Evolutionary conservation across 441 rosid genomes (phyloP), one percentile per base, ranked within the genome.

Genomic region (Bocquillonia castaneifolia): DNA sequence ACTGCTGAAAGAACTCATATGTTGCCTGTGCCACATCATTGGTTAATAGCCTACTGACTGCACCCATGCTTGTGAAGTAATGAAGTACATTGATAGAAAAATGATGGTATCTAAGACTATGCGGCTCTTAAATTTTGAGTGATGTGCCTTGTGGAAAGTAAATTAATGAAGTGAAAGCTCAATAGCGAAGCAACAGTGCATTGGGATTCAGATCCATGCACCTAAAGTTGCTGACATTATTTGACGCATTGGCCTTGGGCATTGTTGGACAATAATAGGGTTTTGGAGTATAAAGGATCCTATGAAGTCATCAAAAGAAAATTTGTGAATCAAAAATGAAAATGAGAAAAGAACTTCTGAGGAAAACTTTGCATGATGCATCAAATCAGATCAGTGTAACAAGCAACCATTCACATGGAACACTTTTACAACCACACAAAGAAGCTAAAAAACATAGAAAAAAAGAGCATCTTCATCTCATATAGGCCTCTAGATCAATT

Each of bases 31-130:
- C 18, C 32, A 51, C 31, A 34, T 51, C 45, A 51, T 53, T 5
- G 25, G 20, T 13, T 28, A 52, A 25, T 52, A 23, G 9, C 18
- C 39, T 25, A 40, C 51, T 53, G 25, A 18, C 36, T 40, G 26
- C 4, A 66, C 51, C 23, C 56, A 53, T 66, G 60, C 51, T 53
- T 53, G 64, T 60, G 50, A 10, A 32, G 23, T 12, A 14, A 59
- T 0, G 36, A 39, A 36, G 7, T 5, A 59, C 1, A 13, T 14
- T 60, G 64, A 59, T 34, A 23, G 10, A 18, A 7, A 13, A 40
- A 0, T 23, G 32, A 13, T 5, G 15, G 64, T 50, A 12, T 60
- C 3, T 13, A 36, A 5, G 23, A 18, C 20, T 28, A 26, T 12
- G n/a, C 28, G 37, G n/a, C n/a, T 59, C 12, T 28, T 23, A 6